These are phyloP conservation scores for Lepidium sativum DNA, from an alignment of 345 rosid species.

Conservation along the genomic window DNA sequence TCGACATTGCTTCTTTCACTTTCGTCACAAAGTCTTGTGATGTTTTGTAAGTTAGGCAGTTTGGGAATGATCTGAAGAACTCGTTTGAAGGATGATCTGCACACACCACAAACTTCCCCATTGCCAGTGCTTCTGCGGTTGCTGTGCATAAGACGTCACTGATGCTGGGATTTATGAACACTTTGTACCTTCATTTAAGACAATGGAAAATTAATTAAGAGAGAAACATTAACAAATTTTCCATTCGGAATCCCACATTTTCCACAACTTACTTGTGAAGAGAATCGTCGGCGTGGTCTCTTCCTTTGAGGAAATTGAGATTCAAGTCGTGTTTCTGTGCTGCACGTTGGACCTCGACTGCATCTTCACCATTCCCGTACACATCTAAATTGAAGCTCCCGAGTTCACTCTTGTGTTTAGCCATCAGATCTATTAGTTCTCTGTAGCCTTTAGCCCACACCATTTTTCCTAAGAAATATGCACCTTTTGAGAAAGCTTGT, in stretches of 20 bases:
- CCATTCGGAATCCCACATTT: background rate
- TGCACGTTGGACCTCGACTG: slow-evolving; percentile 66
- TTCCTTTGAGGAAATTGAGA: slow-evolving; percentile 79
- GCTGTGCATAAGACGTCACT: slow-evolving; percentile 98
- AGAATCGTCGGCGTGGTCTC: slow-evolving; percentile 91
- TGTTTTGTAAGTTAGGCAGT: slow-evolving; percentile 83
- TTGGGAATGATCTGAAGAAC: slow-evolving; percentile 91
- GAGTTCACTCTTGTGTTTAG: slow-evolving; percentile 71
- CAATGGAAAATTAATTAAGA: background rate
- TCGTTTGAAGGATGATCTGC: slow-evolving; percentile 98
- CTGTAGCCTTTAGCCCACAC: slow-evolving; percentile 99
- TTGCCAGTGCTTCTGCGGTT: slow-evolving; percentile 97
- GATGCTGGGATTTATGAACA: slow-evolving; percentile 92
- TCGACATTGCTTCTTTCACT: slow-evolving; percentile 76
- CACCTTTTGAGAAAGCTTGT: slow-evolving; percentile 92
- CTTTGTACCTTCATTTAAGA: slow-evolving; percentile 73
- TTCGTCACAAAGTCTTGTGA: slow-evolving; percentile 76
- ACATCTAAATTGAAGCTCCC: slow-evolving; percentile 83
- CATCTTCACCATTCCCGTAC: slow-evolving; percentile 95
- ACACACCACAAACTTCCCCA: slow-evolving; percentile 95
- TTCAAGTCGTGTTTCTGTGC: slow-evolving; percentile 63
- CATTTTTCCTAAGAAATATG: slow-evolving; percentile 95
- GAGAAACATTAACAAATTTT: background rate
- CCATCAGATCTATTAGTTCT: slow-evolving; percentile 80
- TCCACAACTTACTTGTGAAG: slow-evolving; percentile 62